phyloP scores from a whole-genome alignment of 768 basidiomycete species.

The Phylloporus arenicola region DNA sequence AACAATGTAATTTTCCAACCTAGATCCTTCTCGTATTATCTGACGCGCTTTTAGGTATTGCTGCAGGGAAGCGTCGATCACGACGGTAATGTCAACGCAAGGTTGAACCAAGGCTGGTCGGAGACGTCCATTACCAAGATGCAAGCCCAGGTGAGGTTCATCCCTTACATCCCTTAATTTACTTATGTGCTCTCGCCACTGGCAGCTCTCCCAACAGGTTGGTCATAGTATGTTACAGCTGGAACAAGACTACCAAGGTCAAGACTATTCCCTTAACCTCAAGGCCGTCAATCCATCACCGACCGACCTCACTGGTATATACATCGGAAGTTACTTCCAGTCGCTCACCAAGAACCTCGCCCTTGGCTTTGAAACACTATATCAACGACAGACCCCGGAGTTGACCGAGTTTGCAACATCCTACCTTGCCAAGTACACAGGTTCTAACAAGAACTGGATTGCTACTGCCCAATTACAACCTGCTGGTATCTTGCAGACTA shows the following conservation, averaged over 20 bases:
- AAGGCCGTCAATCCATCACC: constrained; percentile 92
- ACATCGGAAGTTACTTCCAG: constrained; percentile 87
- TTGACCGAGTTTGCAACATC: constrained; percentile 66
- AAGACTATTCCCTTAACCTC: constrained; percentile 78
- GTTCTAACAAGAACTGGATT: constrained; percentile 75
- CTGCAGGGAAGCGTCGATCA: constrained; percentile 93
- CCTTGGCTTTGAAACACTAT: constrained; percentile 78
- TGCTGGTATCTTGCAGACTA: constrained; percentile 78
- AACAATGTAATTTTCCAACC: constrained; percentile 47
- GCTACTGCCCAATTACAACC: constrained; percentile 88
- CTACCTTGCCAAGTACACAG: constrained; percentile 77
- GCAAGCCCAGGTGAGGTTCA: constrained; percentile 70
- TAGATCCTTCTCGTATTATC: constrained; percentile 11
- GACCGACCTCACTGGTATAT: constrained; percentile 83
- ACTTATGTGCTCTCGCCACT: constrained; percentile 11
- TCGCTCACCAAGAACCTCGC: constrained; percentile 89
- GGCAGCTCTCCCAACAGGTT: constrained; percentile 64
- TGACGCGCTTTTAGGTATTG: constrained; percentile 57
- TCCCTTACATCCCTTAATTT: background rate
- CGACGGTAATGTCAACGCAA: constrained; percentile 83
- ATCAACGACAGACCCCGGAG: constrained; percentile 72
- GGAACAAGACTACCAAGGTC: constrained; percentile 90
- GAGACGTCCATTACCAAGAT: constrained; percentile 72
- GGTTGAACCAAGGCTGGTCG: constrained; percentile 88
- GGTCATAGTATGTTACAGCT: constrained; percentile 90